Conservation (phyloP, 2,329 filamentous ascomycete genomes). For the Cephalotrichum gorgonifer region DNA sequence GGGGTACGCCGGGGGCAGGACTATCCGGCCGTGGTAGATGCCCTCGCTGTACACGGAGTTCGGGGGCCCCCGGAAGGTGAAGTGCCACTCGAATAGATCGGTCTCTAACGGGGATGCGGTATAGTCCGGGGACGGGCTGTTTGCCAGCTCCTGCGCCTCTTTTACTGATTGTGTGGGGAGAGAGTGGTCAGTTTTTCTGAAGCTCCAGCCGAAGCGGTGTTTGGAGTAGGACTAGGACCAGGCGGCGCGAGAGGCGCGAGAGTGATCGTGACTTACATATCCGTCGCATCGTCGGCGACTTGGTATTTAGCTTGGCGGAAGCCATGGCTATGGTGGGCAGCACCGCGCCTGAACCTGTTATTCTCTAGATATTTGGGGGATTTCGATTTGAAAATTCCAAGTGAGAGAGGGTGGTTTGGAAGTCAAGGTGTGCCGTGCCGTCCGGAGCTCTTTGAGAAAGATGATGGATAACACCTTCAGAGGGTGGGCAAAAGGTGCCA, state of each 20-base stretch:
- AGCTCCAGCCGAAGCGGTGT: neutral
- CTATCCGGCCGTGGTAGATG: constrained; percentile 91
- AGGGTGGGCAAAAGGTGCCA: neutral
- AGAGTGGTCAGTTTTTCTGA: neutral
- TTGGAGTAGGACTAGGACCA: neutral
- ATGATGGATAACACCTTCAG: neutral
- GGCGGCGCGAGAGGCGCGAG: neutral
- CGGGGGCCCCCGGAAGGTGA: constrained; percentile 86
- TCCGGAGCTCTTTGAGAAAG: neutral
- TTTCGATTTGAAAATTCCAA: neutral
- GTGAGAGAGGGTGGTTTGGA: neutral
- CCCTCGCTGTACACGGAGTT: constrained; percentile 68
- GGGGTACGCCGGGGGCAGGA: constrained; percentile 81
- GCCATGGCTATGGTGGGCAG: constrained; percentile 30
- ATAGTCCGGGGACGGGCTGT: constrained; percentile 73
- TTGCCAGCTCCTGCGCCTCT: constrained; percentile 80
- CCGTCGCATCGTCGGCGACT: constrained; percentile 74
- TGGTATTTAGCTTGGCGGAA: constrained; percentile 51
- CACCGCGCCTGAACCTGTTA: neutral
- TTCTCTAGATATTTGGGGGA: neutral
- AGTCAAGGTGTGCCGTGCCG: no score
- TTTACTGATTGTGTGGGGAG: constrained; percentile 48
- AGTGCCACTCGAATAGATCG: constrained; percentile 98
- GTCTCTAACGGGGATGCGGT: constrained; percentile 74
- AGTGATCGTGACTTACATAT: constrained; percentile 58